Percentiles rank a stretch among this genome's conserved stretches.
Evolutionary conservation across 2,329 filamentous ascomycete genomes (phyloP).

Genomic region (Colletotrichum orchidophilum): DNA sequence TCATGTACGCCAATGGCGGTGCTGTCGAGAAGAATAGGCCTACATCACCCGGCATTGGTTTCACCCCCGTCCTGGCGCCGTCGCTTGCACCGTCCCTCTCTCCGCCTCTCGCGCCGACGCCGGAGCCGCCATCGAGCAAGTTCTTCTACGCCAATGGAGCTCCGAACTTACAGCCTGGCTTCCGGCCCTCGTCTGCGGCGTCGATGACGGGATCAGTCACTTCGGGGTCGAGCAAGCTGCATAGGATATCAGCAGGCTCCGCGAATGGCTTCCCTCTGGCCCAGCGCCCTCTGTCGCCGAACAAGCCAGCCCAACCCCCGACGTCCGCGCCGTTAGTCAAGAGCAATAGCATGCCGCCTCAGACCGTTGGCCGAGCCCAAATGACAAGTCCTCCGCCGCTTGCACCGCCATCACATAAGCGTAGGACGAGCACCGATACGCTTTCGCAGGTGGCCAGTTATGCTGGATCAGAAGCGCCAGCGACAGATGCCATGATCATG

Average conservation of each 20-base stretch:
- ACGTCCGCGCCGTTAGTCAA: conserved; percentile 17
- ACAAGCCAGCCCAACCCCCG: conserved; percentile 47
- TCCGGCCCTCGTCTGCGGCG: conserved; percentile 45
- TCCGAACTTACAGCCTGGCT: conserved; percentile 56
- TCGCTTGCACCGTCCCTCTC: conserved; percentile 43
- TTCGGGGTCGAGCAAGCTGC: conserved; percentile 55
- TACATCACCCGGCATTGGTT: conserved; percentile 36
- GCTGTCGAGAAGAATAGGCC: conserved; percentile 49
- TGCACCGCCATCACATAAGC: conserved; percentile 46
- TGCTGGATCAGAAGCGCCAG: conserved; percentile 35
- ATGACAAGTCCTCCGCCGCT: conserved; percentile 49
- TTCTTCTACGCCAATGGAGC: conserved; percentile 81
- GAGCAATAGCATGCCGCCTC: conserved; percentile 36
- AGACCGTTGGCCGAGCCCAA: conserved; percentile 40
- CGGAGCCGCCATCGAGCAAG: conserved; percentile 62
- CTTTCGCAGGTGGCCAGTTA: conserved; percentile 46
- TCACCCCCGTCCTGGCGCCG: conserved; percentile 34
- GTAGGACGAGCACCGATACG: conserved; percentile 55
- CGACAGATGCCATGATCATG: conserved; percentile 48
- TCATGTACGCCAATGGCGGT: conserved; percentile 66
- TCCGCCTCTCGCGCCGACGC: conserved; percentile 45
- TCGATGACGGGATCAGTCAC: conserved; percentile 55
- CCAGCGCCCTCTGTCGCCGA: conserved; percentile 61
- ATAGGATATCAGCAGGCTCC: conserved; percentile 30
- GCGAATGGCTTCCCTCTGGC: conserved; percentile 38